A percentile compares a stretch with the other conserved stretches of the same genome.
These are phyloP conservation scores for Lactuca saligna DNA, from an alignment of 129 eudicot species.

Conservation along the genomic window DNA sequence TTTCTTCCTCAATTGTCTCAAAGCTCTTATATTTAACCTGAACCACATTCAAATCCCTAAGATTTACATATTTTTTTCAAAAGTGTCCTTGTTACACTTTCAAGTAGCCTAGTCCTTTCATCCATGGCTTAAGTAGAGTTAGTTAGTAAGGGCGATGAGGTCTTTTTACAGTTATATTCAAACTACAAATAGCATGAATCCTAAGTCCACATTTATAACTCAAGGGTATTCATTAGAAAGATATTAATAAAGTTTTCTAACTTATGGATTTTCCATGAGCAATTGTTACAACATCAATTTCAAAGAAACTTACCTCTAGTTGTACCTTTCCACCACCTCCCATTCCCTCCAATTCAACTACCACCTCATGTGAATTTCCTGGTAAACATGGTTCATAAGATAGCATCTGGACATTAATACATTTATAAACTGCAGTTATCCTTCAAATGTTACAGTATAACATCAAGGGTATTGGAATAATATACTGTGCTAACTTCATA, in stretches of 20 bases:
- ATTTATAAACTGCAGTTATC: no score
- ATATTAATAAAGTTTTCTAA: not conserved
- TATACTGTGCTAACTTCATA: not conserved
- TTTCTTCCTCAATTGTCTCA: conserved; percentile 71
- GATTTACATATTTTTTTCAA: not conserved
- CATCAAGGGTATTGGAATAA: no score
- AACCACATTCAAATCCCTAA: conserved; percentile 11
- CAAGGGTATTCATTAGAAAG: no score
- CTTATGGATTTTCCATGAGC: not conserved
- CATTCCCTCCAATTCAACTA: conserved; percentile 96
- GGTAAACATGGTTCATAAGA: conserved; percentile 20
- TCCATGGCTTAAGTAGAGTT: no score
- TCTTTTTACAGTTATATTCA: not conserved
- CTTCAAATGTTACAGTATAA: no score
- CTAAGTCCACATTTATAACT: no score
- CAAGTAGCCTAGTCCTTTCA: no score
- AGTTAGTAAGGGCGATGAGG: no score
- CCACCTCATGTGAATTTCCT: conserved; percentile 82
- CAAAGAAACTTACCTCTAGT: conserved; percentile 65
- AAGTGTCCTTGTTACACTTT: no score
- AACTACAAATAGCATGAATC: no score
- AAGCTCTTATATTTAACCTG: conserved; percentile 88
- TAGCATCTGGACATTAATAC: not conserved
- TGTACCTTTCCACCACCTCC: conserved; percentile 99
- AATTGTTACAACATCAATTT: not conserved